phyloP scores from a whole-genome alignment of 306 rosid genomes.

The Cucumis sativus region DNA sequence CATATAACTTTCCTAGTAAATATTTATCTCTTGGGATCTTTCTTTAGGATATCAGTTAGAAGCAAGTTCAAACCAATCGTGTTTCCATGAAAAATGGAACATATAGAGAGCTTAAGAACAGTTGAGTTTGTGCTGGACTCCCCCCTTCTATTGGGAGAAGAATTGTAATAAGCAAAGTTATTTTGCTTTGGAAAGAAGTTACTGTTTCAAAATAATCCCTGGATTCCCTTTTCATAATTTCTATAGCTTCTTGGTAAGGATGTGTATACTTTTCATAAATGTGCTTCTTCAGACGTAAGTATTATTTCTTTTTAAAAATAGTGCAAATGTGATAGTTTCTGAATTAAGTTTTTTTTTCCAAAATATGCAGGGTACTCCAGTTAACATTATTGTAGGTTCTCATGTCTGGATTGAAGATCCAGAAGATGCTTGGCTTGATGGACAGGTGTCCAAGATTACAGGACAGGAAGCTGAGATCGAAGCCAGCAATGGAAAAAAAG shows the following conservation, averaged over 20 bases:
- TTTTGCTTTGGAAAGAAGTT: neutral
- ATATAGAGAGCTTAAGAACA: neutral
- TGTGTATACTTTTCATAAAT: neutral
- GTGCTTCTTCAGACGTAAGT: neutral
- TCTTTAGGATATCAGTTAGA: neutral
- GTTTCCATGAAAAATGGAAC: neutral
- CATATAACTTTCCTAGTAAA: neutral
- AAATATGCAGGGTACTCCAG: slow-evolving; percentile 74
- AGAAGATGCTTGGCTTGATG: slow-evolving; percentile 61
- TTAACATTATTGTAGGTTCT: slow-evolving; percentile 82
- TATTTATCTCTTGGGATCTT: neutral
- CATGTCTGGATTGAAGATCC: slow-evolving; percentile 89
- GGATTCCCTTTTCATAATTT: neutral
- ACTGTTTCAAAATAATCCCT: neutral
- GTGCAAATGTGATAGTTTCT: neutral
- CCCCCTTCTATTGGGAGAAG: neutral
- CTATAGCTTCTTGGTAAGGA: neutral
- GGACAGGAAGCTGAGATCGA: slow-evolving; percentile 65
- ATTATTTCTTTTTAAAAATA: neutral
- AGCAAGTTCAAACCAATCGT: neutral
- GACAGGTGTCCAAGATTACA: slow-evolving; percentile 62
- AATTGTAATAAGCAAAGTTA: neutral
- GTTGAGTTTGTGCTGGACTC: neutral
- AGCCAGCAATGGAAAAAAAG: slow-evolving; percentile 60
- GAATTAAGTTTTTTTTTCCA: slow-evolving; percentile 6